Evolutionary conservation across 139 green algal species (phyloP).

Genomic region (Mesostigma viride): DNA sequence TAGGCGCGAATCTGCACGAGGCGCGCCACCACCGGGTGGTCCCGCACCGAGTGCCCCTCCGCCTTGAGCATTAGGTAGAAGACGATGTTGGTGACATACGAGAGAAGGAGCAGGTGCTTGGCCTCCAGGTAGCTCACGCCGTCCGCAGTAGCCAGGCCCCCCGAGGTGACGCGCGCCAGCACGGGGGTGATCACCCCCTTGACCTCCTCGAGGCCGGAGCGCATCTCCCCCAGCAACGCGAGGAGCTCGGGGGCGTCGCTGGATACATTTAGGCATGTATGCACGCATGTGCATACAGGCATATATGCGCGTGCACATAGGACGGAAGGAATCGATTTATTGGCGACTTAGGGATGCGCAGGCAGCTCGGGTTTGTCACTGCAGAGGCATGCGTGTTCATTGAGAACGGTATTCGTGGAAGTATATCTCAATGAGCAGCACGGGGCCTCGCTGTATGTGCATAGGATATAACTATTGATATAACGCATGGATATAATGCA

Average conservation of each 20-base stretch:
- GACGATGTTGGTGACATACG: slow-evolving; percentile 78
- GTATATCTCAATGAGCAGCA: background rate
- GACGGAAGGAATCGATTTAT: background rate
- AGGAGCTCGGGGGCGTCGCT: slow-evolving; percentile 68
- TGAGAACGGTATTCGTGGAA: slow-evolving; percentile 8
- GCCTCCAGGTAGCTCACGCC: slow-evolving; percentile 89
- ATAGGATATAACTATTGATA: no score
- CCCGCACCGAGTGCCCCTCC: slow-evolving; percentile 70
- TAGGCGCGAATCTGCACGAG: slow-evolving; percentile 73
- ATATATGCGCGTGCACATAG: background rate
- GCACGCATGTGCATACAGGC: slow-evolving; percentile 14
- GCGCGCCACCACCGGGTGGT: slow-evolving; percentile 74
- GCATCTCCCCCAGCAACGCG: slow-evolving; percentile 50
- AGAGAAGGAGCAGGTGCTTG: slow-evolving; percentile 91
- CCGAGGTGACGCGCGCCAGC: slow-evolving; percentile 24
- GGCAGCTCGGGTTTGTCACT: slow-evolving; percentile 14
- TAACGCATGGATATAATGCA: no score
- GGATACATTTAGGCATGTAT: slow-evolving; percentile 35
- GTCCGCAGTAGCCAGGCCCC: slow-evolving; percentile 47
- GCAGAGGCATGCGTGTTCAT: background rate
- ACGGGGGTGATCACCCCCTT: slow-evolving; percentile 52
- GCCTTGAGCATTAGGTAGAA: slow-evolving; percentile 93
- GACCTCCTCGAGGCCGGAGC: slow-evolving; percentile 15
- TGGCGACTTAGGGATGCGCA: no score
- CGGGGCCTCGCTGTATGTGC: no score